Conservation (phyloP, 495 filamentous ascomycete species). For the Hypoxylon intermedium region DNA sequence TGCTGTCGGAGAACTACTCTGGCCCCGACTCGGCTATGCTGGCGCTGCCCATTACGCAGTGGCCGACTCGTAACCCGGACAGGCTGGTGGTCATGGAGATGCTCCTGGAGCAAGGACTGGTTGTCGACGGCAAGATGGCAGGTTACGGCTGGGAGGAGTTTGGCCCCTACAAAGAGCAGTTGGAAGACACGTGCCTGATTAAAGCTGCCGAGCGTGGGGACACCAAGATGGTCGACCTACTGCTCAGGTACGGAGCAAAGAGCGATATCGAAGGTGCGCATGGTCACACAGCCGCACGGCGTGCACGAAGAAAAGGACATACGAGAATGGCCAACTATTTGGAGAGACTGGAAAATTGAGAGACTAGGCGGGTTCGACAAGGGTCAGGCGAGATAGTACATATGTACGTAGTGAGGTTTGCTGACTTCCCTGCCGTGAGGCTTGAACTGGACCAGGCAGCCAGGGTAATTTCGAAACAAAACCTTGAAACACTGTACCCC, state of each 20-base stretch:
- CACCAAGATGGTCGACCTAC: conserved; percentile 6
- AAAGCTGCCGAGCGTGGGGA: conserved; percentile 9
- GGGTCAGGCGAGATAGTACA: too few species aligned
- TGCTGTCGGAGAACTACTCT: conserved; percentile 7
- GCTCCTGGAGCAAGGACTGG: conserved; percentile 17
- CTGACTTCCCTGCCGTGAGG: too few species aligned
- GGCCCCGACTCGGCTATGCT: conserved; percentile 5
- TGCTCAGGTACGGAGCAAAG: conserved; percentile 5
- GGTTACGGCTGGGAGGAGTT: background rate
- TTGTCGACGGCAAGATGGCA: conserved; percentile 6
- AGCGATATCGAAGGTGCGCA: conserved; percentile 6
- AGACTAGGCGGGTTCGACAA: background rate
- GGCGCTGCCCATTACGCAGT: conserved; percentile 21
- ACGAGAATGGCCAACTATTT: conserved; percentile 3
- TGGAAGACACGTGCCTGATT: conserved; percentile 8
- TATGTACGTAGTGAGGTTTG: too few species aligned
- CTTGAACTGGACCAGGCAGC: too few species aligned
- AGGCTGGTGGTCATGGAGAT: conserved; percentile 17
- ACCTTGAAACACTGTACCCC: too few species aligned
- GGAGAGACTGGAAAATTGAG: background rate
- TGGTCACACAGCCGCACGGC: conserved; percentile 8
- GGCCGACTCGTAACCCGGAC: conserved; percentile 10
- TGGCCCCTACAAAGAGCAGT: background rate
- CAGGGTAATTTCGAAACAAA: too few species aligned
- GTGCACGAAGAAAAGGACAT: conserved; percentile 4